Percentiles rank a stretch among this genome's conserved stretches.
Evolutionary conservation across 2,329 filamentous ascomycete genomes (phyloP).

Genomic region (Hypoxylon sp.): DNA sequence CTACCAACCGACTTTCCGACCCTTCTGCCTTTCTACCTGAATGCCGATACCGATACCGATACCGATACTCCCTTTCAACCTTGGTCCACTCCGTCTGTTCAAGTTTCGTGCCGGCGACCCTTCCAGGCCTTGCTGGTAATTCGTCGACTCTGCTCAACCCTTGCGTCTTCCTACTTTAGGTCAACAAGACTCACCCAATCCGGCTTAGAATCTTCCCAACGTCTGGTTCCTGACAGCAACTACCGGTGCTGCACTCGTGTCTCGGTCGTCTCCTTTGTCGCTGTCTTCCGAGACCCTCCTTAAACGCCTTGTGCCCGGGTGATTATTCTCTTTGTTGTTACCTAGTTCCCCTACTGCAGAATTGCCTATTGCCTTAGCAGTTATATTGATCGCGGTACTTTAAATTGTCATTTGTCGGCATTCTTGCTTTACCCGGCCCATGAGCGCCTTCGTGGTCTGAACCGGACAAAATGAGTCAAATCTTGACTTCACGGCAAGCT

Average conservation of each 20-base stretch:
- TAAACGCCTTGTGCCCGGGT: slow-evolving; percentile 10
- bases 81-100: background rate
- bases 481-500: slow-evolving; percentile 54
- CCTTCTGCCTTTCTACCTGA: background rate
- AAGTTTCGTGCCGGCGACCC: slow-evolving; percentile 8
- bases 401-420: background rate
- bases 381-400: slow-evolving; percentile 18
- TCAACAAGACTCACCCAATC: slow-evolving; percentile 3
- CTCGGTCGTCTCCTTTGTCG: slow-evolving; percentile 17
- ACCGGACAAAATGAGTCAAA: slow-evolving; percentile 50
- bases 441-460: slow-evolving; percentile 32
- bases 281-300: slow-evolving; percentile 11
- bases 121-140: slow-evolving; percentile 17
- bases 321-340: slow-evolving; percentile 25
- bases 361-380: slow-evolving; percentile 8
- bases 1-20: slow-evolving; percentile 1
- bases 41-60: background rate
- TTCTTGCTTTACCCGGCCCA: slow-evolving; percentile 16
- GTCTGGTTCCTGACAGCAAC: background rate
- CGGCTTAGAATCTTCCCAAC: slow-evolving; percentile 6
- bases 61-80: slow-evolving; percentile 4
- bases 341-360: background rate
- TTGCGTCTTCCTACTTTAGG: slow-evolving; percentile 15
- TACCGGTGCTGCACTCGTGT: background rate
- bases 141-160: slow-evolving; percentile 12